Evolutionary conservation across 139 green algal genomes (phyloP).

Genomic region (Astrephomene gubernaculifera): DNA sequence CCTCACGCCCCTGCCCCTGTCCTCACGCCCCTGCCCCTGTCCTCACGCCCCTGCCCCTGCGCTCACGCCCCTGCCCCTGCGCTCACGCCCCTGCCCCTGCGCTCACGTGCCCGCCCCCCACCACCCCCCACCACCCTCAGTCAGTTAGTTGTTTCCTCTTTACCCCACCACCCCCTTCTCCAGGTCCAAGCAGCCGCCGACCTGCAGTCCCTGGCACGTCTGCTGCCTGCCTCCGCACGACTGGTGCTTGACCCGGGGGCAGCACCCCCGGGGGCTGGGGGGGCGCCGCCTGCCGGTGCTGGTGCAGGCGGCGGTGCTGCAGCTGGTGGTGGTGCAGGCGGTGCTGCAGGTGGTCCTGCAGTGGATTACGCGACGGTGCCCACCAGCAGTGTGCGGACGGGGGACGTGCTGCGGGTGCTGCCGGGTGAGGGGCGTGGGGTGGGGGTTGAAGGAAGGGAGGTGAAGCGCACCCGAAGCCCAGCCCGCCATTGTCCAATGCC

Average conservation of each 20-base stretch:
- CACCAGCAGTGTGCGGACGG: conserved; percentile 59
- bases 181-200: conserved; percentile 66
- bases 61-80: not conserved
- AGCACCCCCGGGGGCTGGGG: not conserved
- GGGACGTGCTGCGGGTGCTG: conserved; percentile 86
- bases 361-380: conserved; percentile 67
- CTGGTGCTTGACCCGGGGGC: conserved; percentile 77
- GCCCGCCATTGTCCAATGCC: no score
- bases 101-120: no score
- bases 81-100: no score
- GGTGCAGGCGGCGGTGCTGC: not conserved
- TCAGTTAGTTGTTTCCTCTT: no score
- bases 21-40: no score
- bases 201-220: conserved; percentile 72
- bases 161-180: not conserved
- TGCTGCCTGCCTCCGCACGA: conserved; percentile 78
- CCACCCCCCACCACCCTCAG: no score
- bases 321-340: not conserved
- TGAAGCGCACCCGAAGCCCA: no score
- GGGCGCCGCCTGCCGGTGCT: not conserved
- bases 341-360: not conserved
- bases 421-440: conserved; percentile 63
- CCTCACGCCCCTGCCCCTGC: not conserved
- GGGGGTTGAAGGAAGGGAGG: not conserved
- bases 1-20: no score